phyloP scores from a whole-genome alignment of 169 alveolate genomes.

The Besnoitia besnoiti region DNA sequence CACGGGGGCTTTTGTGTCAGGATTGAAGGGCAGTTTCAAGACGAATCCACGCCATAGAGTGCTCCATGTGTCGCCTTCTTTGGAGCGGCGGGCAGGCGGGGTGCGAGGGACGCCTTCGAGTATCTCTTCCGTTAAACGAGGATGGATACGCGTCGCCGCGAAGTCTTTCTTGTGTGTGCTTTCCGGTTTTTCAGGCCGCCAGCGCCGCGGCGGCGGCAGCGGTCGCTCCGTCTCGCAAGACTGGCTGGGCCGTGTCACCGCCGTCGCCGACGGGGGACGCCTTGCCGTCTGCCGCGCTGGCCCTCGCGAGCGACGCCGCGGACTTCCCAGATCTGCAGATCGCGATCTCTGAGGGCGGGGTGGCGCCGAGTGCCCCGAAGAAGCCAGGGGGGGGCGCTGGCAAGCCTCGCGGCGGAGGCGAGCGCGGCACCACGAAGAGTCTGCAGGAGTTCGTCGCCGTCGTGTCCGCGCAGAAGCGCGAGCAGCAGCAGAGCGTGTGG shows the following conservation, averaged over 20 bases:
- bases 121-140: too few relatives aligned
- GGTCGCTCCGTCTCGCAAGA: background rate
- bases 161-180: too few relatives aligned
- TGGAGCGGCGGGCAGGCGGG: too few relatives aligned
- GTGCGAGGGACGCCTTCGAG: too few relatives aligned
- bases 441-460: slow-evolving; percentile 43
- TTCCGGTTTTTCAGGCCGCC: too few relatives aligned
- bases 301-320: background rate
- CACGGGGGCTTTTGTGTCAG: too few relatives aligned
- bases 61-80: too few relatives aligned
- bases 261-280: background rate
- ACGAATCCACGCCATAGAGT: too few relatives aligned
- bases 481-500: slow-evolving; percentile 11
- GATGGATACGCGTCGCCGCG: too few relatives aligned
- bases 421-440: slow-evolving; percentile 22
- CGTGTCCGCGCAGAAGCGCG: slow-evolving; percentile 11
- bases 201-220: background rate
- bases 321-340: slow-evolving; percentile 30
- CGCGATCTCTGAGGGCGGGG: background rate
- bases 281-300: background rate
- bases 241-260: background rate
- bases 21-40: too few relatives aligned
- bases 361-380: background rate
- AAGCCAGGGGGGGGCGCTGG: background rate
- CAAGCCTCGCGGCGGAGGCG: slow-evolving; percentile 9